Base-by-base conservation (phyloP, 177 flowering plant genomes). In the Telopea speciosissima region DNA sequence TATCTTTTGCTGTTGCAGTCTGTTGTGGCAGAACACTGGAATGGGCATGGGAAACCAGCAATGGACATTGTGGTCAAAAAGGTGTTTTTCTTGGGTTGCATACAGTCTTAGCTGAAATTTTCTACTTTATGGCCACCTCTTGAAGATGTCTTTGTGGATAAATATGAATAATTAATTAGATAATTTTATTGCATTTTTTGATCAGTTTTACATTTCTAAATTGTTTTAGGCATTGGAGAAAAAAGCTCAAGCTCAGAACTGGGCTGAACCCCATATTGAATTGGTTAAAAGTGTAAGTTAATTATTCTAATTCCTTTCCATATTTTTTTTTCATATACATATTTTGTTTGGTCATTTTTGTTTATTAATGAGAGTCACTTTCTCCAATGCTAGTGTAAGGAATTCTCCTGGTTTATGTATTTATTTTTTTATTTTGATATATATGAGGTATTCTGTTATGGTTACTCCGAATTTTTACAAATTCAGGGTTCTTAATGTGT, bases 261-360 rank as follows among this genome's bases (percentile, higher is more conserved):
- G 97, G 99, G 89, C 87, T 68, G 88, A 84, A 77, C 97, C 99
- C 49, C 96, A 89, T 65, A 22, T 92, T 66, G 89, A 89, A 78
- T 80, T 88, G 14, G 72, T 90, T 23, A 86, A 86, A 84, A 80
- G 89, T 74, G 99, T 95, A 81, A 87, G 91, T 73, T 62, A 22
- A 36, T 36, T 36, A 5, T 36, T 36, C 40, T 49, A 45, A 16
- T 71, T 25, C 24, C 40, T 36, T 5, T 24, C 40, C 6, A 21
- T 8, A 19, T 24, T 60, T 5, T 5, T 49, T 59, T 66, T n/a
- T 56, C 21, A 13, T 5, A 14, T 58, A 28, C 45, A 31, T 56
- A 12, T 24, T 54, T 44, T 13, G 97, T 92, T 80, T 72, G 0
- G 72, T 24, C 23, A 16, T 28, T 5, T 58, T 14, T 59, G 54